Base-by-base conservation (phyloP, 805 yeast genomes). In the Candida boleticola region DNA sequence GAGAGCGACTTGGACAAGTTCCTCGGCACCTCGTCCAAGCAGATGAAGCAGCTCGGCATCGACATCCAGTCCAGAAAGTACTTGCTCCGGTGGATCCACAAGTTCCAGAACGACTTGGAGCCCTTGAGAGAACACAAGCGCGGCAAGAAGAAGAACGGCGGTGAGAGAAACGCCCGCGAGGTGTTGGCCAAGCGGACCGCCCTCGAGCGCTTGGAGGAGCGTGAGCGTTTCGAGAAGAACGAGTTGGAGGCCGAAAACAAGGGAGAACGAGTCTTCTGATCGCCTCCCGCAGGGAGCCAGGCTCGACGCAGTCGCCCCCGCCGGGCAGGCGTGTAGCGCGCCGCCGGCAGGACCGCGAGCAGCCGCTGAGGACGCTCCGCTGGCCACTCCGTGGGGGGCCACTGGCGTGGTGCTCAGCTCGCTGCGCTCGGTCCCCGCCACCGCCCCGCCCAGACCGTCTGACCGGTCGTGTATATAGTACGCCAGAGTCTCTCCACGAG, bases 71-170 rank as follows among this genome's bases (percentile, higher is more conserved):
- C 82, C 35, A 76, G 97, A 60, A 77, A 83, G 56, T 86, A 86
- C 64, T 75, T 90, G 44, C 64, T 89, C 46, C 68, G 75, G 36
- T 89, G 95, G 83, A 73, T 79, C 37, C 82, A 89, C 55, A 79
- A 76, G 52, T 83, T 73, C 54, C 75, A 79, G 53, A 74, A 77
- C 46, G 79, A 82, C 41, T 64, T 69, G 53, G 74, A 71, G 41
- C 71, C 76, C 17, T 66, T 85, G 43, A 54, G 67, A 43, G 85
- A 81, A 54, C 71, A 79, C 49, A 77, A 76, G 51, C 63, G 69
- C 47, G 88, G 90, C n/a, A 82, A 76, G 71, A 88, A 88, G 73
- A 74, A 76, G 53, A 71, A 70, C 53, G 97, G 97, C 20, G 96
- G 97, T 56, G 97, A 89, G 65, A 79, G 96, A 61, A 84, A 80